Conservation (phyloP, 164 flowering plant species). For the Taxillus chinensis region DNA sequence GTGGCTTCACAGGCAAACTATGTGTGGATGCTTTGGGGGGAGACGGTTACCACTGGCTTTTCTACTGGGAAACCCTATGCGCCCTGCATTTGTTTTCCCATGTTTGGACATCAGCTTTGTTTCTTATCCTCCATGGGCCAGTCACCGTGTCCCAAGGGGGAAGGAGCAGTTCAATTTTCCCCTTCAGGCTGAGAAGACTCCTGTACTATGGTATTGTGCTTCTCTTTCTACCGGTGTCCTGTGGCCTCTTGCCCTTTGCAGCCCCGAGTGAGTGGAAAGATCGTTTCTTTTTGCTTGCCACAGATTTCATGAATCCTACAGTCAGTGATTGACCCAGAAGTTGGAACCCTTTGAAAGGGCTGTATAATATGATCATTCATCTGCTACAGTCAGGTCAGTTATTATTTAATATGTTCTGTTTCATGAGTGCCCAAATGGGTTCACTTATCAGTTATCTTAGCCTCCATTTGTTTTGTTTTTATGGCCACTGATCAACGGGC, state of each 20-base stretch:
- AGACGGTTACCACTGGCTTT: constrained; percentile 66
- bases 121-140: constrained; percentile 53
- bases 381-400: too few species aligned
- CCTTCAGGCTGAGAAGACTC: constrained; percentile 47
- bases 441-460: too few species aligned
- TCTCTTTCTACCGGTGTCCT: constrained; percentile 47
- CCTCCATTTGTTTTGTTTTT: too few species aligned
- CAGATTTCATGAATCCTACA: constrained; percentile 2
- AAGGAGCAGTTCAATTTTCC: constrained; percentile 18
- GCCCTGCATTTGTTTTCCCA: constrained; percentile 57
- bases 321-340: constrained; percentile 4
- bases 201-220: constrained; percentile 34
- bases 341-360: too few species aligned
- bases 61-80: constrained; percentile 68
- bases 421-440: too few species aligned
- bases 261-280: constrained; percentile 56
- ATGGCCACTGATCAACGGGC: too few species aligned
- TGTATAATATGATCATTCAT: too few species aligned
- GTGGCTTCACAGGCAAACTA: constrained; percentile 75
- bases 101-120: constrained; percentile 36
- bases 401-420: too few species aligned
- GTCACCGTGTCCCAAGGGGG: constrained; percentile 23
- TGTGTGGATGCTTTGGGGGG: constrained; percentile 89
- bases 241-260: constrained; percentile 83
- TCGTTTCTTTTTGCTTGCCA: constrained; percentile 25